A percentile compares a stretch with the other conserved stretches of the same genome.
phyloP scores from a whole-genome alignment of 495 filamentous ascomycete species.

The Trichoderma erinaceum region DNA sequence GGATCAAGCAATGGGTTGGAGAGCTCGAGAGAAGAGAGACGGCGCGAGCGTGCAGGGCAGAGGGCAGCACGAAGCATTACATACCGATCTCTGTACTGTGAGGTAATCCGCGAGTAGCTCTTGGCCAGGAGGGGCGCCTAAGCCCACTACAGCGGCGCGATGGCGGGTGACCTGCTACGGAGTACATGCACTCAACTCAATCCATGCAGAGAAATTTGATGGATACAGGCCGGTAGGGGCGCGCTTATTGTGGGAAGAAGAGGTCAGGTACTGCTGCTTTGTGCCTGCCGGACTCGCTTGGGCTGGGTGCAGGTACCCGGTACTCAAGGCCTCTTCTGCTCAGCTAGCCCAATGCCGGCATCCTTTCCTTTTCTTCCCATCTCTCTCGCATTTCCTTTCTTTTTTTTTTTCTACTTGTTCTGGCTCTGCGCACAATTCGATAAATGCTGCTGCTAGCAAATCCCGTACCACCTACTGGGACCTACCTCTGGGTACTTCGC shows the following conservation, averaged over 20 bases:
- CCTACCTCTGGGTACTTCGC: not conserved
- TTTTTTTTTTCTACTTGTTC: not conserved
- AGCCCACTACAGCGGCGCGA: not conserved
- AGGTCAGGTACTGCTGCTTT: not conserved
- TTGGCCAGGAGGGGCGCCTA: constrained; percentile 5
- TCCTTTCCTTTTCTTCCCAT: not conserved
- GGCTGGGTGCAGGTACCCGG: not conserved
- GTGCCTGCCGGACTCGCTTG: not conserved
- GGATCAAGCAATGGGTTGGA: not conserved
- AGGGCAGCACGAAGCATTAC: not conserved
- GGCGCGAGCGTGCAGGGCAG: constrained; percentile 5
- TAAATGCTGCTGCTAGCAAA: not conserved
- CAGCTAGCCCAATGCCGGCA: not conserved
- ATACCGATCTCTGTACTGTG: not conserved
- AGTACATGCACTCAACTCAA: not conserved
- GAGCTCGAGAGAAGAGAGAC: not conserved
- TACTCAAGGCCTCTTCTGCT: not conserved
- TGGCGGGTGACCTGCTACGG: constrained; percentile 9
- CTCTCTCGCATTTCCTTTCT: not conserved
- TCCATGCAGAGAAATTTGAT: constrained; percentile 8
- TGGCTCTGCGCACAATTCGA: not conserved
- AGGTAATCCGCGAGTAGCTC: constrained; percentile 3
- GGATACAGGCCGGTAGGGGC: constrained; percentile 4
- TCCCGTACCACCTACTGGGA: not conserved
- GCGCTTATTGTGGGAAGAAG: not conserved